phyloP scores from a whole-genome alignment of 2,329 filamentous ascomycete species.

The Microsporum canis region DNA sequence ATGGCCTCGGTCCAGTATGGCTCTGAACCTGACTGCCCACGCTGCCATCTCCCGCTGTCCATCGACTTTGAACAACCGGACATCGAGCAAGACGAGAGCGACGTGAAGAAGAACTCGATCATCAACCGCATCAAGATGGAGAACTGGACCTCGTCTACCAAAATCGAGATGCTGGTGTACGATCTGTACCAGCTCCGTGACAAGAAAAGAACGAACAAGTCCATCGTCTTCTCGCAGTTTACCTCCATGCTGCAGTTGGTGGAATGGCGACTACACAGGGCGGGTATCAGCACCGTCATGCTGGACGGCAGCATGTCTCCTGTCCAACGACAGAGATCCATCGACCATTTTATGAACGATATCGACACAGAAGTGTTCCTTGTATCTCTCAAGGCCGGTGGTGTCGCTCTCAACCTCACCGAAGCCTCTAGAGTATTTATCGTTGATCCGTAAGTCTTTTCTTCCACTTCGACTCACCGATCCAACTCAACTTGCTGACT shows the following conservation, averaged over 20 bases:
- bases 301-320: constrained; percentile 96
- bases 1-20: constrained; percentile 60
- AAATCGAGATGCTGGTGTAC: constrained; percentile 93
- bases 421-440: constrained; percentile 94
- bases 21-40: constrained; percentile 57
- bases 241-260: constrained; percentile 95
- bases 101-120: constrained; percentile 90
- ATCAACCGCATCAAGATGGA: constrained; percentile 99
- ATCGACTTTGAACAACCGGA: constrained; percentile 94
- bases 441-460: constrained; percentile 68
- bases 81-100: constrained; percentile 77
- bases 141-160: constrained; percentile 95
- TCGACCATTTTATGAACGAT: constrained; percentile 94
- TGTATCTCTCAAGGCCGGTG: constrained; percentile 89
- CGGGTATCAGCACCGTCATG: constrained; percentile 98
- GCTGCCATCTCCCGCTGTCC: constrained; percentile 76
- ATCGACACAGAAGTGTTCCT: constrained; percentile 90
- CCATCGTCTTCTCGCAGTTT: constrained; percentile 95
- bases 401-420: constrained; percentile 87
- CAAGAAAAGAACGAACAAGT: constrained; percentile 88
- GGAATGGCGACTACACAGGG: constrained; percentile 88
- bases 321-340: constrained; percentile 80
- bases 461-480: constrained; percentile 19
- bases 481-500: not conserved
- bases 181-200: constrained; percentile 85